A percentile compares a stretch with the other conserved stretches of the same genome.
phyloP scores from a whole-genome alignment of 192 early-diverging fungal species.

The Backusella liffmaniae region DNA sequence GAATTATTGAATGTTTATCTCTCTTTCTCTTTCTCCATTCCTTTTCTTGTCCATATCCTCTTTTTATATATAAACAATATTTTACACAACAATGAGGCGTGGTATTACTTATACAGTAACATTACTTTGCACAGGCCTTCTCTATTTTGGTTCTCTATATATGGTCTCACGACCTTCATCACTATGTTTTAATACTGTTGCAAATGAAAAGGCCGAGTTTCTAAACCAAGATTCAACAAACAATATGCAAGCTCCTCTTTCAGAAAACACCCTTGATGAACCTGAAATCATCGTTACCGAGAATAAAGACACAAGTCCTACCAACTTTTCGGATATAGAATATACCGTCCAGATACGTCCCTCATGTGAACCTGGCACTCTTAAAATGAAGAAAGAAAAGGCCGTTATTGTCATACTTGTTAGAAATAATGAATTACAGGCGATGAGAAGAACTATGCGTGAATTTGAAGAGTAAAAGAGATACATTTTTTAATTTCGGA shows the following conservation, averaged over 20 bases:
- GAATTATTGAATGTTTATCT: neutral
- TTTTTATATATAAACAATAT: neutral
- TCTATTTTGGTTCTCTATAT: neutral
- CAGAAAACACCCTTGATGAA: neutral
- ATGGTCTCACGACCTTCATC: neutral
- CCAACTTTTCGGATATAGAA: neutral
- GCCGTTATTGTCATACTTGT: slow-evolving; percentile 71
- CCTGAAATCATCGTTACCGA: neutral
- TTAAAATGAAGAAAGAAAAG: slow-evolving; percentile 14
- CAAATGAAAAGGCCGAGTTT: neutral
- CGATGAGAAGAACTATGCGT: slow-evolving; percentile 58
- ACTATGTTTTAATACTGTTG: neutral
- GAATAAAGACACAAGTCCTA: neutral
- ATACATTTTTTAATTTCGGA: neutral
- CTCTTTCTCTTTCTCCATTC: neutral
- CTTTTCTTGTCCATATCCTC: neutral
- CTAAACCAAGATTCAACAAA: neutral
- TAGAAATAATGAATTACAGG: slow-evolving; percentile 67
- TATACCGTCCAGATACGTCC: slow-evolving; percentile 1
- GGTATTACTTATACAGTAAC: neutral
- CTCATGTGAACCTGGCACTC: neutral
- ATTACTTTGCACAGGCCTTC: neutral
- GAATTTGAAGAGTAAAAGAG: slow-evolving; percentile 59
- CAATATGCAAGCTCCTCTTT: neutral
- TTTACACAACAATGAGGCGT: neutral